Conservation (phyloP, 257 asterid genomes). For the Euphrasia confusa region DNA sequence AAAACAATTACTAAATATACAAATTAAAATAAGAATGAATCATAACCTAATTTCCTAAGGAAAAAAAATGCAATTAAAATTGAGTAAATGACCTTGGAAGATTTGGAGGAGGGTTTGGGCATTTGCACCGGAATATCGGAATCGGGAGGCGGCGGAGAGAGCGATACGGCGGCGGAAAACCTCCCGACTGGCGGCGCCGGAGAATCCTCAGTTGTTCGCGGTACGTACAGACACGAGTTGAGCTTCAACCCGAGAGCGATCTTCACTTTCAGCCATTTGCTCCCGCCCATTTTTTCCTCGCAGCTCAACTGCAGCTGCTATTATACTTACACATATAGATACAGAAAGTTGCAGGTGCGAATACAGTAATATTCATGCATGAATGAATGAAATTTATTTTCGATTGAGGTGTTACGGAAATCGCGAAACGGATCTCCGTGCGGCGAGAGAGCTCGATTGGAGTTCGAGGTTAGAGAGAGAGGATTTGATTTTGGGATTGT, state of each 20-base stretch:
- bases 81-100: conserved; percentile 44
- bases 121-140: conserved; percentile 25
- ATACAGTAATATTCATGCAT: neutral
- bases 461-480: neutral
- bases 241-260: conserved; percentile 58
- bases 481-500: conserved; percentile 30
- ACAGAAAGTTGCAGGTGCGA: neutral
- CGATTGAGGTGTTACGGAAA: no score
- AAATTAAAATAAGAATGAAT: no score
- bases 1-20: no score
- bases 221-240: conserved; percentile 49
- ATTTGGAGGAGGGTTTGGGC: conserved; percentile 42
- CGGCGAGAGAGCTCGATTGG: no score
- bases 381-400: no score
- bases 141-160: conserved; percentile 18
- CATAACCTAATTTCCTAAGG: no score
- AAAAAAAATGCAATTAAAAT: no score
- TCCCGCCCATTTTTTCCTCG: conserved; percentile 47
- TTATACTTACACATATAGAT: conserved; percentile 16
- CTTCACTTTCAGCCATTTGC: conserved; percentile 80
- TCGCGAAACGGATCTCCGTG: no score
- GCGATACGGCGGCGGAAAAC: no score
- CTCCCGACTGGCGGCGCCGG: conserved; percentile 13
- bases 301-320: no score
- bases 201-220: conserved; percentile 42